phyloP scores from a whole-genome alignment of 177 flowering plant species.

The Vitis hybrid region DNA sequence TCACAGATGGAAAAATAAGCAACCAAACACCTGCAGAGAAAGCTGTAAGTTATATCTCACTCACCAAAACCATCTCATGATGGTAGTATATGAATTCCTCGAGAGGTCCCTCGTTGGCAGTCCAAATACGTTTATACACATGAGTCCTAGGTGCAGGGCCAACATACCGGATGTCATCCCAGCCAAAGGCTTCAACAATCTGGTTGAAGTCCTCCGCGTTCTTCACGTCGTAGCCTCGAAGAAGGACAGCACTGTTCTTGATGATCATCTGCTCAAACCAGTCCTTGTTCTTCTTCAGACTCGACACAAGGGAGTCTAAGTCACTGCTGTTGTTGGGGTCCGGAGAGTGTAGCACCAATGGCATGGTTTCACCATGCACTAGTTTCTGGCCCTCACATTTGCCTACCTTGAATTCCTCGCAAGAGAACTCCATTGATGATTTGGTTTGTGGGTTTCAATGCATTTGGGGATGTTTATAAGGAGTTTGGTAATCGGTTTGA shows the following conservation, averaged over 20 bases:
- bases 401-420: conserved; percentile 53
- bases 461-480: no score
- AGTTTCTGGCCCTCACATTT: conserved; percentile 52
- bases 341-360: conserved; percentile 41
- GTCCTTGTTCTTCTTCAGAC: conserved; percentile 37
- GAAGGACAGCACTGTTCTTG: conserved; percentile 55
- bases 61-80: conserved; percentile 72
- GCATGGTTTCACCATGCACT: conserved; percentile 55
- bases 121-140: conserved; percentile 52
- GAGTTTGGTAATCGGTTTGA: no score
- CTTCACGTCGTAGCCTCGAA: conserved; percentile 48
- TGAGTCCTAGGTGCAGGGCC: conserved; percentile 68
- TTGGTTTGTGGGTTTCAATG: no score
- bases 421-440: conserved; percentile 30
- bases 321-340: conserved; percentile 14
- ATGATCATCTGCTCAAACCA: conserved; percentile 58
- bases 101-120: conserved; percentile 67
- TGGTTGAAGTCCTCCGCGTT: conserved; percentile 55
- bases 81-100: conserved; percentile 66
- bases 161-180: conserved; percentile 61
- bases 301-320: conserved; percentile 29
- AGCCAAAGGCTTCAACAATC: conserved; percentile 45
- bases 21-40: no score
- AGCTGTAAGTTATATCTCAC: background rate
- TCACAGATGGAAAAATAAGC: no score